These are phyloP conservation scores for Bipolaris bicolor DNA, from an alignment of 2,329 filamentous ascomycete genomes.

Conservation along the genomic window DNA sequence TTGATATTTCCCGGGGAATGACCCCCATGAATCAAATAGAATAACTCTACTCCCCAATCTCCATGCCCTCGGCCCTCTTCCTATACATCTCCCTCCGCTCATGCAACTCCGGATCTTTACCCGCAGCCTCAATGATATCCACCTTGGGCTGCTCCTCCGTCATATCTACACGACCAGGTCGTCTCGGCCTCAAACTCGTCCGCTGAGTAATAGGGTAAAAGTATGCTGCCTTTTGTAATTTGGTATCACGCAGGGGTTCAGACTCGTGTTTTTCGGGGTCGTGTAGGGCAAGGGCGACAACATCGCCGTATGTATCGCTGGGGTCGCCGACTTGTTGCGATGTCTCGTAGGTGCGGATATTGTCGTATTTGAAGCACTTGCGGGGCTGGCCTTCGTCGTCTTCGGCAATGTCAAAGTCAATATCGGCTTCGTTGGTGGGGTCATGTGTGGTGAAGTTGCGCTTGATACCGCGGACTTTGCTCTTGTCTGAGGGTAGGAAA, in stretches of 20 bases:
- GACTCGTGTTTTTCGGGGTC: slow-evolving; percentile 53
- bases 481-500: slow-evolving; percentile 60
- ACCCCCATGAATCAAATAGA: no score
- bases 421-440: slow-evolving; percentile 55
- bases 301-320: slow-evolving; percentile 61
- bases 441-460: slow-evolving; percentile 62
- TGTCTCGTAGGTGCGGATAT: slow-evolving; percentile 66
- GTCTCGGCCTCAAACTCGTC: slow-evolving; percentile 57
- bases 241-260: slow-evolving; percentile 44
- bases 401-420: slow-evolving; percentile 41
- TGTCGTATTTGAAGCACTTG: slow-evolving; percentile 64
- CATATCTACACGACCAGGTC: slow-evolving; percentile 51
- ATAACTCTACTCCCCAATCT: slow-evolving; percentile 7
- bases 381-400: slow-evolving; percentile 53
- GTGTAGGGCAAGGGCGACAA: slow-evolving; percentile 63
- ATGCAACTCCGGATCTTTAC: slow-evolving; percentile 59
- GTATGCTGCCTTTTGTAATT: slow-evolving; percentile 62
- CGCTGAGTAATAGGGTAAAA: slow-evolving; percentile 66
- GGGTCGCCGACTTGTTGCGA: slow-evolving; percentile 59
- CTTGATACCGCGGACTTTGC: slow-evolving; percentile 59
- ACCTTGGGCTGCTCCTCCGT: slow-evolving; percentile 55
- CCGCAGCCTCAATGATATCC: slow-evolving; percentile 59
- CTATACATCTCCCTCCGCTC: slow-evolving; percentile 55
- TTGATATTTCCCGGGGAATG: no score
- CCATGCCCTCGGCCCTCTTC: slow-evolving; percentile 52